phyloP scores from a whole-genome alignment of 2,329 filamentous ascomycete species.

The Fusarium nanum region DNA sequence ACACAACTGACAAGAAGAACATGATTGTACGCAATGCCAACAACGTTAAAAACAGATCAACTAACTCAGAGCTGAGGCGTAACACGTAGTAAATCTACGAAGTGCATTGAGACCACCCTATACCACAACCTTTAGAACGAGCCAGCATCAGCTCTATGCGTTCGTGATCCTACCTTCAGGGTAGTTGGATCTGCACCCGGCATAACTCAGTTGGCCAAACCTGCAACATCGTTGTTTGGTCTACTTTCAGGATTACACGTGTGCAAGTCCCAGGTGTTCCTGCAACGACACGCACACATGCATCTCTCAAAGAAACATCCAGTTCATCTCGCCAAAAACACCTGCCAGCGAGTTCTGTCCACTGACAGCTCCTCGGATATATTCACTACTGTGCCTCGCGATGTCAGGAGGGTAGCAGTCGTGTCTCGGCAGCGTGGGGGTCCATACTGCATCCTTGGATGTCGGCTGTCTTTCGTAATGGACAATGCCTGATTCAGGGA shows the following conservation, averaged over 20 bases:
- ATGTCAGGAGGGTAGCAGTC: constrained; percentile 30
- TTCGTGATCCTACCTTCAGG: constrained; percentile 35
- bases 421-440: constrained; percentile 46
- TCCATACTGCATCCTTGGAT: constrained; percentile 20
- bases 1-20: neutral
- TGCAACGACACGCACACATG: constrained; percentile 27
- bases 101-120: constrained; percentile 19
- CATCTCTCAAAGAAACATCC: constrained; percentile 10
- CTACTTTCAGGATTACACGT: constrained; percentile 24
- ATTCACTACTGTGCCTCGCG: constrained; percentile 7
- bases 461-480: constrained; percentile 35
- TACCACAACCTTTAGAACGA: constrained; percentile 4
- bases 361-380: constrained; percentile 12
- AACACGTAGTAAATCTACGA: neutral
- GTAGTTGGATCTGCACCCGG: constrained; percentile 27
- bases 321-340: neutral
- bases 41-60: neutral
- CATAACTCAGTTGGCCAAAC: constrained; percentile 16
- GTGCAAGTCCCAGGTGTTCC: constrained; percentile 29
- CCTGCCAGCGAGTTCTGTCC: neutral
- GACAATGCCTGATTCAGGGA: constrained; percentile 41
- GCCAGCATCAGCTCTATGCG: constrained; percentile 18
- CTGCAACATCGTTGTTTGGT: constrained; percentile 8
- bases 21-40: neutral
- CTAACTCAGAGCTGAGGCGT: neutral